Evolutionary conservation across 1,284 basidiomycete species (phyloP), one percentile per base, ranked within the genome.

Genomic region (Apiotrichum gamsii): DNA sequence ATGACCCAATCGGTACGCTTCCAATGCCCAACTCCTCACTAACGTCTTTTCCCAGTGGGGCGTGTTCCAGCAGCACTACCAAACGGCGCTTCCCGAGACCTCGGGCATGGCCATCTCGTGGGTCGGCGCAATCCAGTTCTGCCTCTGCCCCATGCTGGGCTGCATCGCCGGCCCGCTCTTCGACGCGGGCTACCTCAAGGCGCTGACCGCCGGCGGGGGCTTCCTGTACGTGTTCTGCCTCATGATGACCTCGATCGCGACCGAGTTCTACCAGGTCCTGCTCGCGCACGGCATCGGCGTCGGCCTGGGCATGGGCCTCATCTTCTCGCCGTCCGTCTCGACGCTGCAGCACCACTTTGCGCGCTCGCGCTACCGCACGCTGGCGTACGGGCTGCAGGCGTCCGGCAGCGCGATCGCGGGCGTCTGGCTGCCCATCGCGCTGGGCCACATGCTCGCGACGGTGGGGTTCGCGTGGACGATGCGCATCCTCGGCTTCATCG

Each of bases 101-200:
- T 33, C 55, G 0, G 38, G 61, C 2, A 60, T 64, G 36, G 47
- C 55, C 10, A 63, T 67, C 35, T 78, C 83, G 15, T 86, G 84
- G 84, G 84, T 86, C 48, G 84, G 84, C 3, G 84, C 83, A 0
- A 72, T 84, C 46, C 82, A 85, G 65, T 77, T 53, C 75, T 78
- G 71, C 49, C 76, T 59, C 69, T 78, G 54, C 65, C 75, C 60
- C 57, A 75, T 59, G 36, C 57, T 65, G 3, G 70, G 56, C 3
- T 72, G 80, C 16, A 45, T 80, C 29, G 69, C 73, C n/a, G 82
- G 82, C 0, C 77, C 80, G 4, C 63, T 82, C 8, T 81, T 83
- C 61, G 82, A 84, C 59, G 54, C 78, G 3, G 82, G 82, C 16
- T 77, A 80, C 59, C 78, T 80, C 56, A 72, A 71, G 28, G 60